Evolutionary conservation across 768 basidiomycete genomes (phyloP).

Genomic region (Phanerodontia chrysosporium): DNA sequence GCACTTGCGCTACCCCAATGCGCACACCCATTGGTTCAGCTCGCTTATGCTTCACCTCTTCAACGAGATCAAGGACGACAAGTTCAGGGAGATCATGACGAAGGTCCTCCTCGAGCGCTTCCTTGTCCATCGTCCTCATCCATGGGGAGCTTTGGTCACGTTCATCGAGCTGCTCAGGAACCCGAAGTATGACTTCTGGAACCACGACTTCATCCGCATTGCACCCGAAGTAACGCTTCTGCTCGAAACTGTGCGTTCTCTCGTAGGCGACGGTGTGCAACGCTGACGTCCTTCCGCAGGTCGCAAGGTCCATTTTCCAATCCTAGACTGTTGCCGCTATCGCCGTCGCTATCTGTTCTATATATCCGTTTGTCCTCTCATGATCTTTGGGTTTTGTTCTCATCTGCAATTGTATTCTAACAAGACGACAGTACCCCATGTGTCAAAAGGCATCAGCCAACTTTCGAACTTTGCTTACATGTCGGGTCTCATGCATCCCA

Average conservation of each 20-base stretch:
- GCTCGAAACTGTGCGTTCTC: conserved; percentile 69
- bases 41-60: conserved; percentile 87
- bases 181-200: conserved; percentile 88
- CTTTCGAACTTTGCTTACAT: conserved; percentile 42
- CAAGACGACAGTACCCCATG: conserved; percentile 55
- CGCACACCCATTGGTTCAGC: conserved; percentile 98
- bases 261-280: neutral
- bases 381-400: conserved; percentile 37
- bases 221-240: conserved; percentile 84
- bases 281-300: conserved; percentile 37
- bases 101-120: conserved; percentile 91
- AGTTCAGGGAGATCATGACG: conserved; percentile 78
- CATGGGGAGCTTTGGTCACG: conserved; percentile 91
- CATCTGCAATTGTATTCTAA: conserved; percentile 82
- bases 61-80: conserved; percentile 69
- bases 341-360: conserved; percentile 71
- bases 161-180: conserved; percentile 93
- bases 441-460: conserved; percentile 44
- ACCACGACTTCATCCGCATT: conserved; percentile 78
- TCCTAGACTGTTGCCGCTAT: conserved; percentile 64
- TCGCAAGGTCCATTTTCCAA: conserved; percentile 74
- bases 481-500: conserved; percentile 25
- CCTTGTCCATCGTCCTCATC: conserved; percentile 91
- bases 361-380: conserved; percentile 58
- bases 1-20: conserved; percentile 95